Evolutionary conservation across 371 early-diverging fungal species (phyloP).

Genomic region (Apophysomyces ossiformis): DNA sequence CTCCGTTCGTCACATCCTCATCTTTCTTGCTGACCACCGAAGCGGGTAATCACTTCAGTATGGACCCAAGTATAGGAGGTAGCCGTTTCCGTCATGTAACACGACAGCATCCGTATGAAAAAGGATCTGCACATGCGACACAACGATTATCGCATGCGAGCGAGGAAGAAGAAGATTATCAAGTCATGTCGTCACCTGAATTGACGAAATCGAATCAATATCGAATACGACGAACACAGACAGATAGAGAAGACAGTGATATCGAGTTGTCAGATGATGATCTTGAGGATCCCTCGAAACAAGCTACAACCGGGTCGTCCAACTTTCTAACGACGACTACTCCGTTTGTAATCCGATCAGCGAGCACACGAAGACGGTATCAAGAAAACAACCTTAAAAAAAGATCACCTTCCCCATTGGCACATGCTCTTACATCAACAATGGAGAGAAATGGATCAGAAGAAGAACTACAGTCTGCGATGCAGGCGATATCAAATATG

Average conservation of each 20-base stretch:
- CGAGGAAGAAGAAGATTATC: conserved; percentile 14
- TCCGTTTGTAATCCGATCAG: background rate
- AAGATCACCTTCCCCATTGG: conserved; percentile 11
- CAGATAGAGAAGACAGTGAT: conserved; percentile 43
- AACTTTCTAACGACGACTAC: background rate
- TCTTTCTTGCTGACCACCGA: conserved; percentile 32
- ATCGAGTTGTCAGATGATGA: conserved; percentile 54
- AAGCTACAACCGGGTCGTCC: background rate
- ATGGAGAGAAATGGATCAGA: background rate
- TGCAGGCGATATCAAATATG: no score
- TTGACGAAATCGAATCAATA: conserved; percentile 12
- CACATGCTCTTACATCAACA: background rate
- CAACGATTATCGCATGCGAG: conserved; percentile 6
- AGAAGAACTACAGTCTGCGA: background rate
- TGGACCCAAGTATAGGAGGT: conserved; percentile 1
- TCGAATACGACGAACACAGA: conserved; percentile 7
- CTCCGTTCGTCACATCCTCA: conserved; percentile 45
- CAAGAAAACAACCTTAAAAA: background rate
- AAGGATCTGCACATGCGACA: conserved; percentile 21
- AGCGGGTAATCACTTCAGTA: conserved; percentile 3
- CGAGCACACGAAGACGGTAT: background rate
- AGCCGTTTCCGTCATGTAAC: conserved; percentile 20
- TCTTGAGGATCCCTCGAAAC: conserved; percentile 1
- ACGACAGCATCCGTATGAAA: conserved; percentile 42
- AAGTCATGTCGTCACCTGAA: conserved; percentile 25